These are phyloP conservation scores for Suhomyces guaymorum DNA, from an alignment of 1,139 yeast genomes.

Conservation along the genomic window DNA sequence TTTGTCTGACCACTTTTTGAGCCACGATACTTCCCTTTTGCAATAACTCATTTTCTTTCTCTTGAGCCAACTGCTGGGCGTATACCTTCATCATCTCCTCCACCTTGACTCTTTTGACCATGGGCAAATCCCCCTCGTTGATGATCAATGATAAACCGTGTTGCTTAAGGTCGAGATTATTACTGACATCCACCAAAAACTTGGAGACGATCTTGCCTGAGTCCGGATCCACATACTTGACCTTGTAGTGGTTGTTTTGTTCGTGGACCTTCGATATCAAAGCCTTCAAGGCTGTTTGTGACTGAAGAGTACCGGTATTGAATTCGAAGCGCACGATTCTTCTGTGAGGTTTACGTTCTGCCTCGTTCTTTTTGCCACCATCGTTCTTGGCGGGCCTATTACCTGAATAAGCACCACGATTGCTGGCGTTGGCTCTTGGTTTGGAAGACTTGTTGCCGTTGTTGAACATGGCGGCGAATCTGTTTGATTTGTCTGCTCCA, in stretches of 20 bases:
- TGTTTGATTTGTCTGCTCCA: slow-evolving; percentile 7
- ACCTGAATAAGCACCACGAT: background rate
- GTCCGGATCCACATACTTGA: slow-evolving; percentile 29
- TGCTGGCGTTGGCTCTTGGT: background rate
- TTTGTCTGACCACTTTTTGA: slow-evolving; percentile 28
- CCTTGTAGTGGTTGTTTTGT: slow-evolving; percentile 25
- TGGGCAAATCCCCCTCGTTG: slow-evolving; percentile 26
- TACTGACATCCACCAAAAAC: slow-evolving; percentile 32
- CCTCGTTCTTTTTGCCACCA: slow-evolving; percentile 2
- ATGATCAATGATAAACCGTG: slow-evolving; percentile 34
- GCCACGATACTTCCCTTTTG: slow-evolving; percentile 39
- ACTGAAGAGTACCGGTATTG: slow-evolving; percentile 23
- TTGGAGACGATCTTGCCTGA: slow-evolving; percentile 24
- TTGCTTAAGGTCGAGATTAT: slow-evolving; percentile 29
- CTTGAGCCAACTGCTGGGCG: slow-evolving; percentile 34
- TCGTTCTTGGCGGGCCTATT: slow-evolving; percentile 1
- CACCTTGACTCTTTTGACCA: slow-evolving; percentile 30
- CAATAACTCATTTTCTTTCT: slow-evolving; percentile 35
- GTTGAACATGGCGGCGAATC: slow-evolving; percentile 14
- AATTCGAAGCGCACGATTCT: slow-evolving; percentile 19
- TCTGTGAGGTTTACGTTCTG: slow-evolving; percentile 12
- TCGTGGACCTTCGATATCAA: slow-evolving; percentile 31
- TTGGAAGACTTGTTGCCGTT: slow-evolving; percentile 4
- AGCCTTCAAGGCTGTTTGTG: slow-evolving; percentile 33
- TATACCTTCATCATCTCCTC: slow-evolving; percentile 38